Conservation (phyloP, 345 rosid genomes). For the Arabidopsis arenosa region DNA sequence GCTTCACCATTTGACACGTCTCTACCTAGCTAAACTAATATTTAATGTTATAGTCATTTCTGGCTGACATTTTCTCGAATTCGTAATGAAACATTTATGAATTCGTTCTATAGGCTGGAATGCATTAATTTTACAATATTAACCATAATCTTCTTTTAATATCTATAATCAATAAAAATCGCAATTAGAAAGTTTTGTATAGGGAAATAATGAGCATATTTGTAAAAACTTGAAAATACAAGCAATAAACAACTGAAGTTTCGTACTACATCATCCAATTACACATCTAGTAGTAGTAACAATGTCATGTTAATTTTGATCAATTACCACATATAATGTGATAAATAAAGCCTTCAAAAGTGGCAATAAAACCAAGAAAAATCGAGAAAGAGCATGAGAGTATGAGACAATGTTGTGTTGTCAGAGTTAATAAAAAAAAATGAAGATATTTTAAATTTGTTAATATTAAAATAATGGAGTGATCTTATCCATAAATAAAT, state of each 20-base stretch:
- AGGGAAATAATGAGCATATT: neutral
- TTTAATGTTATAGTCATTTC: constrained; percentile 3
- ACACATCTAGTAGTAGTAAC: neutral
- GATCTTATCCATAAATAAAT: constrained; percentile 34
- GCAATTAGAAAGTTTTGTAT: no score
- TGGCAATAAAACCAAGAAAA: neutral
- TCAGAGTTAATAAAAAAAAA: neutral
- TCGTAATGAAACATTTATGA: no score
- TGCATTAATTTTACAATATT: neutral
- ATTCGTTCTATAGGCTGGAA: no score
- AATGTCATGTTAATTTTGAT: no score
- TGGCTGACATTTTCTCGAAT: neutral
- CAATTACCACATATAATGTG: neutral
- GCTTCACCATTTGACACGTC: constrained; percentile 41
- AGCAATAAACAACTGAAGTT: neutral
- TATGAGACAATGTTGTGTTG: neutral
- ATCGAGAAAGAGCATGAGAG: constrained; percentile 30
- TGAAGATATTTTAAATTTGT: neutral
- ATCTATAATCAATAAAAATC: no score
- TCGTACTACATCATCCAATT: neutral
- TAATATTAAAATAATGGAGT: neutral
- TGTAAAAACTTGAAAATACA: neutral
- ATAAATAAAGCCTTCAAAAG: neutral
- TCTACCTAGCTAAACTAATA: neutral
- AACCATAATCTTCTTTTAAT: neutral